phyloP scores from a whole-genome alignment of 1,284 basidiomycete species.

The Vanrija pseudolonga region DNA sequence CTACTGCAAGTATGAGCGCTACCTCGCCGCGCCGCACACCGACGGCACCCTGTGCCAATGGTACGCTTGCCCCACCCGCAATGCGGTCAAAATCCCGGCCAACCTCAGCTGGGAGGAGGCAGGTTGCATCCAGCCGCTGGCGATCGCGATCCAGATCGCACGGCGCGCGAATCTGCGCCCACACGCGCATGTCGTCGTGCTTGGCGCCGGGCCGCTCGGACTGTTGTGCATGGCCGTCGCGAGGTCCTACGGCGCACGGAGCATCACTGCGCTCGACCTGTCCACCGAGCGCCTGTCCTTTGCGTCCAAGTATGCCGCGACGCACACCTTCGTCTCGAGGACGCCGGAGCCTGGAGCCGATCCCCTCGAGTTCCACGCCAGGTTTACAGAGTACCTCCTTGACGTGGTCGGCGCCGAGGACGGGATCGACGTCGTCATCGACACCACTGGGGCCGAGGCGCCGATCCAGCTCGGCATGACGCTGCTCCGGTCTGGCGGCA shows the following conservation, averaged over 20 bases:
- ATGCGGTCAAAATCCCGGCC: constrained; percentile 16
- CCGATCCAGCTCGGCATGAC: constrained; percentile 56
- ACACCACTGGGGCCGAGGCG: constrained; percentile 58
- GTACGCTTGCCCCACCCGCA: constrained; percentile 10
- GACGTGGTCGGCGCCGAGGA: constrained; percentile 47
- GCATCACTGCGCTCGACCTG: constrained; percentile 66
- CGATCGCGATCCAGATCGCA: constrained; percentile 70
- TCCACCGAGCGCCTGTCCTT: constrained; percentile 66
- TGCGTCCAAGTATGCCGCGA: constrained; percentile 73
- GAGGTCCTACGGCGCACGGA: constrained; percentile 73
- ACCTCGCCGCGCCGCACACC: constrained; percentile 25
- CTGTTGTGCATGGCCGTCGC: constrained; percentile 86
- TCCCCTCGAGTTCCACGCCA: constrained; percentile 51
- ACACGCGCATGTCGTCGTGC: constrained; percentile 68
- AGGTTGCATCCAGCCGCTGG: constrained; percentile 59
- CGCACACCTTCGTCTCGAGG: neutral
- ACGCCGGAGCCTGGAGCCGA: constrained; percentile 45
- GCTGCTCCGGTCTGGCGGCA: constrained; percentile 60
- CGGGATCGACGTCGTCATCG: constrained; percentile 57
- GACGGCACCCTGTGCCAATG: constrained; percentile 28
- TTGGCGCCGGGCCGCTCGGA: constrained; percentile 86
- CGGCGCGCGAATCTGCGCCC: constrained; percentile 18
- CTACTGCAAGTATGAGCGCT: constrained; percentile 15
- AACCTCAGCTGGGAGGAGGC: constrained; percentile 20
- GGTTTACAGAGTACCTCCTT: constrained; percentile 43